phyloP scores from a whole-genome alignment of 2,329 filamentous ascomycete species.

The Calonectria pseudoturangicola region DNA sequence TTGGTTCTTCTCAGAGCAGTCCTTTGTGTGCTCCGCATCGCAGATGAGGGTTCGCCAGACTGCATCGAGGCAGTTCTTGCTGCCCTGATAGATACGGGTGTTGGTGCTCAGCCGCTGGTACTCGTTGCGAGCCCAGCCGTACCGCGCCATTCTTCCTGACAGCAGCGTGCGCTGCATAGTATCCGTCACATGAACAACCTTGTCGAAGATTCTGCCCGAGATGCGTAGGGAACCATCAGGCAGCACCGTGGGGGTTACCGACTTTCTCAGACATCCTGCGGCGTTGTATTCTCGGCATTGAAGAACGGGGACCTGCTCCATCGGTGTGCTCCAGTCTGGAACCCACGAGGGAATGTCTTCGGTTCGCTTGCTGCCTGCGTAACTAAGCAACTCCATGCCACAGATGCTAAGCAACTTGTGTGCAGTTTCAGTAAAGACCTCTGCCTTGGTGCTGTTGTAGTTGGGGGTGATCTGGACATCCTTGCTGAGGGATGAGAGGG shows the following conservation, averaged over 20 bases:
- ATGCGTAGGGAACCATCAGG: neutral
- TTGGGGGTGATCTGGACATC: conserved; percentile 22
- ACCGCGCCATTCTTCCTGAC: conserved; percentile 25
- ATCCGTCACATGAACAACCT: conserved; percentile 31
- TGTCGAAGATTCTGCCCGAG: conserved; percentile 10
- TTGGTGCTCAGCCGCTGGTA: conserved; percentile 25
- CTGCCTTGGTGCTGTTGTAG: conserved; percentile 7
- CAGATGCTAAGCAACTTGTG: neutral
- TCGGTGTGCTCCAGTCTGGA: conserved; percentile 28
- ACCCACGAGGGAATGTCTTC: conserved; percentile 27
- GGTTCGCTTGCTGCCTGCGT: conserved; percentile 23
- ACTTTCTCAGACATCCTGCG: conserved; percentile 10
- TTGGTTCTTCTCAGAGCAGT: neutral
- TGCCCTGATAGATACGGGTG: neutral
- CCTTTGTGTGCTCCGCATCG: conserved; percentile 6
- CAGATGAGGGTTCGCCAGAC: conserved; percentile 34
- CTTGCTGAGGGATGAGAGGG: conserved; percentile 20
- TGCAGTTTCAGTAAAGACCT: conserved; percentile 20
- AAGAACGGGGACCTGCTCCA: conserved; percentile 19
- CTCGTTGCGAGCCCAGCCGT: conserved; percentile 28
- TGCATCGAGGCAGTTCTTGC: conserved; percentile 28
- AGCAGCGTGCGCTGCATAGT: conserved; percentile 13
- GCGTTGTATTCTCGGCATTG: conserved; percentile 15
- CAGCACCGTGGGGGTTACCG: neutral
- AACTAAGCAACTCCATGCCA: conserved; percentile 17